Conservation (phyloP, 1,139 yeast species). For the Yamadazyma songkhlaensis region DNA sequence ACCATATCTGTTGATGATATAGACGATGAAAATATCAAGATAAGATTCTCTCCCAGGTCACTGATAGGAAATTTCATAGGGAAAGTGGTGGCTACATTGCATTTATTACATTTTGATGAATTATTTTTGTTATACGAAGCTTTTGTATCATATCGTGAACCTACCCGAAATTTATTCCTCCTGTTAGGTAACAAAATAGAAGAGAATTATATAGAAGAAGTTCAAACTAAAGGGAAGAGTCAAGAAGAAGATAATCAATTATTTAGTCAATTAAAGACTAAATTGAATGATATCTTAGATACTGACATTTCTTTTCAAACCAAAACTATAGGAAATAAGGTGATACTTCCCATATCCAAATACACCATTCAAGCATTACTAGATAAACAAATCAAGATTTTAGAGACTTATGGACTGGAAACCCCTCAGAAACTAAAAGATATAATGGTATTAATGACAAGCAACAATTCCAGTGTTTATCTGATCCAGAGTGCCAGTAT, state of each 20-base stretch:
- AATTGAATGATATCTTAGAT: conserved; percentile 21
- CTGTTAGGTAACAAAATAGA: conserved; percentile 19
- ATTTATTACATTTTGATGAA: conserved; percentile 59
- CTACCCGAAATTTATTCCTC: conserved; percentile 22
- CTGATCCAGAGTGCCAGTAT: conserved; percentile 47
- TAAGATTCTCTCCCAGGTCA: conserved; percentile 31
- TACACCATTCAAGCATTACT: conserved; percentile 52
- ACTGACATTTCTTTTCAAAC: conserved; percentile 15
- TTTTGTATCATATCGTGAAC: conserved; percentile 49
- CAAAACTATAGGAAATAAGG: conserved; percentile 4
- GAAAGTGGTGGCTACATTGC: conserved; percentile 46
- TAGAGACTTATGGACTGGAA: conserved; percentile 54
- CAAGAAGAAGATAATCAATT: conserved; percentile 16
- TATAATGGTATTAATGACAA: conserved; percentile 46
- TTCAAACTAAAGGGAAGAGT: conserved; percentile 5
- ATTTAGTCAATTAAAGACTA: conserved; percentile 18
- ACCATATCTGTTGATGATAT: conserved; percentile 2
- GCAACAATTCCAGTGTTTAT: conserved; percentile 37
- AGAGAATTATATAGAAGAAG: neutral
- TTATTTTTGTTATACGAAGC: conserved; percentile 50
- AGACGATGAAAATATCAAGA: neutral
- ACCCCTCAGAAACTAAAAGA: conserved; percentile 46
- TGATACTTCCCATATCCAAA: conserved; percentile 42
- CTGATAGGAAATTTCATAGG: conserved; percentile 35
- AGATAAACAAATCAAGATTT: conserved; percentile 52